Evolutionary conservation across 2,329 filamentous ascomycete genomes (phyloP).

Genomic region (Calonectria leucothoes): DNA sequence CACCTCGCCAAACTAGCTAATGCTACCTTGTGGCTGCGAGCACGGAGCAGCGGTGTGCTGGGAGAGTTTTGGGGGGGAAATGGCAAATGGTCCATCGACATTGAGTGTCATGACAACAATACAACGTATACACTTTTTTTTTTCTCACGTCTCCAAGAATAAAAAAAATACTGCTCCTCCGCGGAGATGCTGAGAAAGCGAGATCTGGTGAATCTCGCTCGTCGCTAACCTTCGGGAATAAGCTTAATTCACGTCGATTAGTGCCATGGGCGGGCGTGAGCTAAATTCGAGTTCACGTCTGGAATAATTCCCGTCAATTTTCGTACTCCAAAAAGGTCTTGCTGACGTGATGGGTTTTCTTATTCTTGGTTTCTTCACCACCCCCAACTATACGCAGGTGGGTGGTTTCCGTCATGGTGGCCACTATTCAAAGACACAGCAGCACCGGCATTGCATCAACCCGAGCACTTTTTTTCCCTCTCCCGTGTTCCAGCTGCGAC

Average conservation of each 20-base stretch:
- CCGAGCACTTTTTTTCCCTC: neutral
- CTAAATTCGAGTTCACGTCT: conserved; percentile 14
- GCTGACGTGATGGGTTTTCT: neutral
- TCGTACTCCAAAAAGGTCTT: neutral
- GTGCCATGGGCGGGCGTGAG: conserved; percentile 12
- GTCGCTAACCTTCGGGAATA: conserved; percentile 12
- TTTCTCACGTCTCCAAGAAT: neutral
- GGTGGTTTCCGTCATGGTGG: neutral
- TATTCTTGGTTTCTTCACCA: neutral
- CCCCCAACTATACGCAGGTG: neutral
- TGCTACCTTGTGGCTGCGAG: conserved; percentile 3
- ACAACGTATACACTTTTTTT: neutral
- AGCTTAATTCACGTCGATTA: conserved; percentile 22
- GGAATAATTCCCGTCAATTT: neutral
- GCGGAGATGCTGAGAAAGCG: conserved; percentile 12
- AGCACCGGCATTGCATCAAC: neutral
- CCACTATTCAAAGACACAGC: neutral
- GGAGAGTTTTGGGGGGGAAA: too few species aligned
- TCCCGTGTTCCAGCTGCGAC: neutral
- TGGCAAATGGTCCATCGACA: neutral
- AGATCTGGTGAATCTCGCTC: conserved; percentile 6
- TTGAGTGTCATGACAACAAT: neutral
- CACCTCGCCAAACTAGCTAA: neutral
- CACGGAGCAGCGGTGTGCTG: neutral
- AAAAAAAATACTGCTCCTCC: neutral